These are phyloP conservation scores for Alloteropsis semialata DNA, from an alignment of 176 grass and related monocot species.

Conservation along the genomic window DNA sequence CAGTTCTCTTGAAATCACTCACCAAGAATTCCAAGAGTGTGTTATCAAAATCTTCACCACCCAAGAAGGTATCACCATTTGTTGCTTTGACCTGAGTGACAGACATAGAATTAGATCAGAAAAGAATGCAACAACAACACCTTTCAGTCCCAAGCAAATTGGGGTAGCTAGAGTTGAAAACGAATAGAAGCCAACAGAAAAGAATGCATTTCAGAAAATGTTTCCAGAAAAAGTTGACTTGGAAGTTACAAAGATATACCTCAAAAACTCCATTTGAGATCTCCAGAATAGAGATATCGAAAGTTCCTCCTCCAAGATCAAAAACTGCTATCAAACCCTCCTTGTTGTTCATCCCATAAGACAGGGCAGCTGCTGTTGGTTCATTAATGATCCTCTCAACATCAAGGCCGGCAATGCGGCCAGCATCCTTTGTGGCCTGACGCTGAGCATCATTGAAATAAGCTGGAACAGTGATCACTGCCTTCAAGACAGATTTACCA, in stretches of 20 bases:
- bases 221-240: neutral
- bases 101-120: neutral
- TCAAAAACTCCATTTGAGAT: slow-evolving; percentile 86
- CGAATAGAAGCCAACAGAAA: too few relatives aligned
- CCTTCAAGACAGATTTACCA: slow-evolving; percentile 63
- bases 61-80: slow-evolving; percentile 85
- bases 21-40: slow-evolving; percentile 66
- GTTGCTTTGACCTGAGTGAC: slow-evolving; percentile 65
- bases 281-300: slow-evolving; percentile 81
- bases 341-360: slow-evolving; percentile 77
- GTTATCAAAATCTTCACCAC: slow-evolving; percentile 85
- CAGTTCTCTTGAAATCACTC: slow-evolving; percentile 60
- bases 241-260: slow-evolving; percentile 25
- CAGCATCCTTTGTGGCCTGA: slow-evolving; percentile 80
- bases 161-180: too few relatives aligned
- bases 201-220: neutral
- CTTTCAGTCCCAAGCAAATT: too few relatives aligned
- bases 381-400: slow-evolving; percentile 81
- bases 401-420: slow-evolving; percentile 62
- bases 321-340: slow-evolving; percentile 75
- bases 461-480: slow-evolving; percentile 72
- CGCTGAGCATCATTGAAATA: slow-evolving; percentile 73
- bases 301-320: slow-evolving; percentile 79
- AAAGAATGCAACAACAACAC: too few relatives aligned
- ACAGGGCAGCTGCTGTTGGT: slow-evolving; percentile 67